phyloP scores from a whole-genome alignment of 331 rosid genomes.

The Rhamnella rubrinervis region DNA sequence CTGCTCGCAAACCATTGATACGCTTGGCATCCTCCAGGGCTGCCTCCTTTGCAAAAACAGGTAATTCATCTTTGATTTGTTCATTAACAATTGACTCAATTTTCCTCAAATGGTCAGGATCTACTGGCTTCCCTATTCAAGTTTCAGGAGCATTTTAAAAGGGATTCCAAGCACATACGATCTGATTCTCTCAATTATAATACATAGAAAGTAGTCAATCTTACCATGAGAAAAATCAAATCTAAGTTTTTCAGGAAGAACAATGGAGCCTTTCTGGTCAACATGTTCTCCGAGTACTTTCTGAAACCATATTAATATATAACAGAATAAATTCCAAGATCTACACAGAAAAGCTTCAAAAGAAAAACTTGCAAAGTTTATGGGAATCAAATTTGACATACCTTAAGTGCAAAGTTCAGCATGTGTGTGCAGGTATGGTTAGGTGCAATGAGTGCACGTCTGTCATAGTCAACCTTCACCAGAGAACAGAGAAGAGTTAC shows the following conservation, averaged over 20 bases:
- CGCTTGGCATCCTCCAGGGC: constrained; percentile 70
- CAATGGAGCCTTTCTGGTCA: constrained; percentile 95
- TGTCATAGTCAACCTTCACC: constrained; percentile 82
- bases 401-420: constrained; percentile 97
- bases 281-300: constrained; percentile 90
- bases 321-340: constrained; percentile 16
- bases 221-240: constrained; percentile 97
- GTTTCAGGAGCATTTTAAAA: constrained; percentile 27
- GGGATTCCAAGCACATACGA: not conserved
- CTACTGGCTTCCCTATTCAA: constrained; percentile 84
- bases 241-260: constrained; percentile 95
- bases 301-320: constrained; percentile 40
- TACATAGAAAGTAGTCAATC: constrained; percentile 10
- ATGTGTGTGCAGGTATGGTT: constrained; percentile 99
- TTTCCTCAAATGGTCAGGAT: constrained; percentile 63
- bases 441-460: constrained; percentile 84
- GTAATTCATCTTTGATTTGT: constrained; percentile 79
- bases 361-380: constrained; percentile 5
- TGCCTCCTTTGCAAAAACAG: constrained; percentile 71
- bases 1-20: constrained; percentile 90
- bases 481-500: constrained; percentile 14
- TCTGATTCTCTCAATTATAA: constrained; percentile 15
- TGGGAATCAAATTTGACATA: constrained; percentile 29
- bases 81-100: constrained; percentile 86
- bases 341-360: constrained; percentile 1